These are phyloP conservation scores for Haberlea rhodopensis DNA, from an alignment of 257 asterid genomes.

Conservation along the genomic window DNA sequence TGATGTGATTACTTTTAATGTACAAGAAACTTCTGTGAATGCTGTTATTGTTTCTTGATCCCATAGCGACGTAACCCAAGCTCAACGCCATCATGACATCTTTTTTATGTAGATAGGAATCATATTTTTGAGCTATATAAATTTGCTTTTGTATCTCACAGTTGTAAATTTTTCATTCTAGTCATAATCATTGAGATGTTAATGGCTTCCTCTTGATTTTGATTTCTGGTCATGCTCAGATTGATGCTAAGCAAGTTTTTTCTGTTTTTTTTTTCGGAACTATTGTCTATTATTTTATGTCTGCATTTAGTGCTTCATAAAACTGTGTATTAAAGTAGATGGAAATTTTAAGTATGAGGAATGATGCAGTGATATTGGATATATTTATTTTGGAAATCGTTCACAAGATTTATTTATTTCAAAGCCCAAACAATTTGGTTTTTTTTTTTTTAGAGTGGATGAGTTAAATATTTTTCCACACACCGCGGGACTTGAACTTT, in stretches of 20 bases:
- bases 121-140: neutral
- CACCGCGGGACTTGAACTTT: too few species aligned
- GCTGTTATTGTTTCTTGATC: slow-evolving; percentile 17
- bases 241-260: neutral
- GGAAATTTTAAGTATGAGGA: neutral
- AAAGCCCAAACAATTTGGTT: neutral
- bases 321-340: neutral
- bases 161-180: neutral
- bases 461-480: too few species aligned
- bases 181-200: neutral
- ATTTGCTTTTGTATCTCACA: neutral
- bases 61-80: neutral
- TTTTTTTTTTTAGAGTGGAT: too few species aligned
- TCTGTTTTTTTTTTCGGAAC: too few species aligned
- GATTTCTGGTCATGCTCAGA: neutral
- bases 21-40: slow-evolving; percentile 14
- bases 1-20: slow-evolving; percentile 46
- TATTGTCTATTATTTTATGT: neutral
- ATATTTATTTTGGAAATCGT: neutral
- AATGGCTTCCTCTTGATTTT: neutral
- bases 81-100: neutral
- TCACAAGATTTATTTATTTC: neutral
- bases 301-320: neutral
- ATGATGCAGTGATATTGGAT: neutral
- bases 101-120: slow-evolving; percentile 9